These are phyloP conservation scores for Lachancea thermotolerans DNA, from an alignment of 805 yeast genomes.

Conservation along the genomic window DNA sequence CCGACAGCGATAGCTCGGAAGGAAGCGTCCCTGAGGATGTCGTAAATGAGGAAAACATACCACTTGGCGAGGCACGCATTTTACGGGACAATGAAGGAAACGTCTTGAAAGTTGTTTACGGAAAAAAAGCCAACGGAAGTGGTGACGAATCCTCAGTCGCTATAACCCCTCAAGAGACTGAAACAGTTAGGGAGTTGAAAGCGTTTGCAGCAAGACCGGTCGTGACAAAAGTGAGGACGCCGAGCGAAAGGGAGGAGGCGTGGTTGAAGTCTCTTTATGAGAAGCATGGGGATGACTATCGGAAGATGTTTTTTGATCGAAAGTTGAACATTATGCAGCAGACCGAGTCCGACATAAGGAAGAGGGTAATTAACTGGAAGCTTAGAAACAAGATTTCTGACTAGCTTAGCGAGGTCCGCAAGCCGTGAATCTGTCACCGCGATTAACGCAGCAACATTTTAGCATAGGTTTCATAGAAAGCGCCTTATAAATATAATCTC, in stretches of 20 bases:
- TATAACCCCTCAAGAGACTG: conserved; percentile 30
- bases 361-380: conserved; percentile 67
- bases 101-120: conserved; percentile 61
- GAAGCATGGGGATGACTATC: conserved; percentile 83
- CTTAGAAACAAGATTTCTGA: conserved; percentile 33
- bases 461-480: neutral
- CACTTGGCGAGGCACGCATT: conserved; percentile 73
- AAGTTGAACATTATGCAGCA: conserved; percentile 79
- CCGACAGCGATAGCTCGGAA: conserved; percentile 18
- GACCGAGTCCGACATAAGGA: conserved; percentile 74
- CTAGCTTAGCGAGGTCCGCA: conserved; percentile 6
- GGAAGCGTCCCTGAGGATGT: conserved; percentile 30
- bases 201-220: conserved; percentile 42
- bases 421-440: too few species aligned
- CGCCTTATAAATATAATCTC: conserved; percentile 5
- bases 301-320: conserved; percentile 87
- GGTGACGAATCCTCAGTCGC: too few species aligned
- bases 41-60: conserved; percentile 47
- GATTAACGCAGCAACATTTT: neutral
- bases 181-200: conserved; percentile 65
- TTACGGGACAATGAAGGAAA: conserved; percentile 64
- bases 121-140: conserved; percentile 41
- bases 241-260: conserved; percentile 64
- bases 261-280: conserved; percentile 62
- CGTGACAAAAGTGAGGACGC: conserved; percentile 44